Conservation (phyloP, 495 filamentous ascomycete genomes). For the Podospora pseudopauciseta region DNA sequence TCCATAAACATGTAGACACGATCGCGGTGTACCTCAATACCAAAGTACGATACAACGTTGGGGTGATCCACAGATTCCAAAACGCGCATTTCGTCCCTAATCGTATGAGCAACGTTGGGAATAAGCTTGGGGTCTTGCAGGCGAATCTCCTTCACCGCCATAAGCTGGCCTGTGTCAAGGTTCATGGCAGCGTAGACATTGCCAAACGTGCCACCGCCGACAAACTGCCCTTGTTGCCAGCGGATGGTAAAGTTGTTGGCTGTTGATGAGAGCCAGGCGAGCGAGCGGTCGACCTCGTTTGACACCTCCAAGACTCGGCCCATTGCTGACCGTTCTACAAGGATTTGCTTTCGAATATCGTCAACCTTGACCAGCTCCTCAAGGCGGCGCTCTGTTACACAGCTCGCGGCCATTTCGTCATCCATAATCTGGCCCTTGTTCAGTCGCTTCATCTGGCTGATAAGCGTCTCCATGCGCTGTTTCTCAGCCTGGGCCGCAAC, state of each 20-base stretch:
- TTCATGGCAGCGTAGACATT: constrained; percentile 98
- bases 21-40: constrained; percentile 96
- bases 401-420: constrained; percentile 75
- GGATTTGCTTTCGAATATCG: constrained; percentile 67
- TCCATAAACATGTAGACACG: constrained; percentile 99
- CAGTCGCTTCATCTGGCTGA: constrained; percentile 68
- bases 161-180: constrained; percentile 87
- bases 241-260: constrained; percentile 91
- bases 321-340: constrained; percentile 83
- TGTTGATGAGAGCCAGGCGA: constrained; percentile 88
- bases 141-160: constrained; percentile 98
- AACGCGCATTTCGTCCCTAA: constrained; percentile 95
- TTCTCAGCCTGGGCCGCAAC: constrained; percentile 85
- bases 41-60: constrained; percentile 95
- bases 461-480: constrained; percentile 66
- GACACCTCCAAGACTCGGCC: constrained; percentile 88
- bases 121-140: constrained; percentile 95
- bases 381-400: constrained; percentile 70
- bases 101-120: constrained; percentile 86
- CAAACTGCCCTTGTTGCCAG: constrained; percentile 97
- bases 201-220: constrained; percentile 94
- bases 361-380: constrained; percentile 70
- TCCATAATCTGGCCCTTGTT: constrained; percentile 72
- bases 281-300: constrained; percentile 90
- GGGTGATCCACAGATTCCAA: constrained; percentile 93